phyloP scores from a whole-genome alignment of 176 grass and related monocot genomes.

The Paspalum vaginatum region DNA sequence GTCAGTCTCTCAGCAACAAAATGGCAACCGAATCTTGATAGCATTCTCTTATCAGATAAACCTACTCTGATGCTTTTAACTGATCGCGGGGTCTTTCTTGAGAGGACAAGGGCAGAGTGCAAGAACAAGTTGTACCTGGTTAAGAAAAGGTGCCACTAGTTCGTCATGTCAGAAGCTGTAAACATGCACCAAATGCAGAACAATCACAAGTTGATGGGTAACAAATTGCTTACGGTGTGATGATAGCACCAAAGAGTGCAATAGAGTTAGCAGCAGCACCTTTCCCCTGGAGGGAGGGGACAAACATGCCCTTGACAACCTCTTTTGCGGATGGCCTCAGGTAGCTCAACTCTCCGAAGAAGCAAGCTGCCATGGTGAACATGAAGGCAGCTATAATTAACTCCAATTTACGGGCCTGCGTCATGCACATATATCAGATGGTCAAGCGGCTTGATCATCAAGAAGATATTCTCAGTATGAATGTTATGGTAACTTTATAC shows the following conservation, averaged over 20 bases:
- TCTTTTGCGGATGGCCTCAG: constrained; percentile 64
- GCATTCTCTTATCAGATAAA: background rate
- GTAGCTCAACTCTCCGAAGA: constrained; percentile 81
- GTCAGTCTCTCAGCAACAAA: background rate
- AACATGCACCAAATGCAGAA: background rate
- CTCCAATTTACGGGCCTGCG: constrained; percentile 76
- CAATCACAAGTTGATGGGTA: background rate
- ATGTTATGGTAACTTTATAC: background rate
- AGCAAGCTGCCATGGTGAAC: constrained; percentile 83
- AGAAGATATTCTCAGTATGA: background rate
- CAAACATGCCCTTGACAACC: constrained; percentile 71
- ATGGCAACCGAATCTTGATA: background rate
- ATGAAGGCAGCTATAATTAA: constrained; percentile 57
- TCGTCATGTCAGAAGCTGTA: background rate
- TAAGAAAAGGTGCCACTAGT: background rate
- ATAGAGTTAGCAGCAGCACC: constrained; percentile 62
- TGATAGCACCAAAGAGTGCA: constrained; percentile 72
- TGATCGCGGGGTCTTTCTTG: constrained; percentile 68
- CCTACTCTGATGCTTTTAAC: constrained; percentile 58
- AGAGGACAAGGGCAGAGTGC: constrained; percentile 84
- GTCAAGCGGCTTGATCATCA: background rate
- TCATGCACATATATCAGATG: background rate
- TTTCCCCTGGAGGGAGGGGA: constrained; percentile 63
- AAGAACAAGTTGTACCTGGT: constrained; percentile 79
- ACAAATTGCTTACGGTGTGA: constrained; percentile 66